phyloP scores from a whole-genome alignment of 2,329 filamentous ascomycete genomes.

The Hirsutella minnesotensis region DNA sequence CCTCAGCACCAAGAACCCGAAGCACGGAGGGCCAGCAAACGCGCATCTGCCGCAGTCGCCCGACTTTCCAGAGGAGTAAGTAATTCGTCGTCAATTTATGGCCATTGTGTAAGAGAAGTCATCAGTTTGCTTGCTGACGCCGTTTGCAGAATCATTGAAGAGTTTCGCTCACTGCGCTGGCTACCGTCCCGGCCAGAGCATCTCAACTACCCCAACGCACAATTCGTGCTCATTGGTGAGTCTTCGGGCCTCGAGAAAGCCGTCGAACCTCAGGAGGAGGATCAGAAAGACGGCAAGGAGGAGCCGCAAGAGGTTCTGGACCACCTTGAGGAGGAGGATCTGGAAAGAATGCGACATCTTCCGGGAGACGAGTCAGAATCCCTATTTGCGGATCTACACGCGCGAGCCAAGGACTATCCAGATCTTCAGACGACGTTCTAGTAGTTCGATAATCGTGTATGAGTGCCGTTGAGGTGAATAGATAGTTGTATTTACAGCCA shows the following conservation, averaged over 20 bases:
- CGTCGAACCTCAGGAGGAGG: constrained; percentile 39
- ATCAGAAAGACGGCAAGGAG: constrained; percentile 49
- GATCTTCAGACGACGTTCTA: constrained; percentile 16
- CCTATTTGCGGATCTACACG: constrained; percentile 13
- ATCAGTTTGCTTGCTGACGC: constrained; percentile 9
- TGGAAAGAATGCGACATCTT: constrained; percentile 46
- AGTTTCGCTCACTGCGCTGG: constrained; percentile 66
- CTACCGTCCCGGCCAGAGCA: constrained; percentile 59
- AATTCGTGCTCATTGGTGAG: constrained; percentile 42
- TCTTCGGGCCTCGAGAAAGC: constrained; percentile 27
- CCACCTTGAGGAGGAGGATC: constrained; percentile 61
- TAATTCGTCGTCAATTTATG: background rate
- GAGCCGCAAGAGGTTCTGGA: constrained; percentile 60
- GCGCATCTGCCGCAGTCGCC: constrained; percentile 52
- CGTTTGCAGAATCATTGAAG: constrained; percentile 46
- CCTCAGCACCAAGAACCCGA: constrained; percentile 61
- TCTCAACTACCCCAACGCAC: constrained; percentile 61
- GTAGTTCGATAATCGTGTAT: background rate
- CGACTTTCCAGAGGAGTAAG: constrained; percentile 47
- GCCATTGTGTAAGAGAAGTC: constrained; percentile 9
- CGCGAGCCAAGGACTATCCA: constrained; percentile 13
- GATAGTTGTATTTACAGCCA: no score
- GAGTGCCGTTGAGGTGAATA: background rate
- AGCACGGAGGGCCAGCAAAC: constrained; percentile 51
- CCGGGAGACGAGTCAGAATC: constrained; percentile 29